Conservation (phyloP, 2,329 filamentous ascomycete genomes). For the Orbilia blumenaviensis region DNA sequence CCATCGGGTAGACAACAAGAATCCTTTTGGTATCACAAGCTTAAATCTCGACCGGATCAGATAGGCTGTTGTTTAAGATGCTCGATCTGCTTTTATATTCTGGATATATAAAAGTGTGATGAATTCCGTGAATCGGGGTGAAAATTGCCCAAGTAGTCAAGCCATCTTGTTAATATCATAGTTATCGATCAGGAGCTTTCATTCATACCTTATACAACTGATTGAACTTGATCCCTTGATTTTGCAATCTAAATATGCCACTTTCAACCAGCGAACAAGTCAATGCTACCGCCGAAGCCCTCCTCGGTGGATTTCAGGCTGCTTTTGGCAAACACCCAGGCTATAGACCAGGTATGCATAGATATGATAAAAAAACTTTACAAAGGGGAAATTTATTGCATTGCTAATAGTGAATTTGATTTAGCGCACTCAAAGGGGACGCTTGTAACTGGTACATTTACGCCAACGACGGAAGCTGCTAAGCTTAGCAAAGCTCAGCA, state of each 20-base stretch:
- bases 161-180: not conserved
- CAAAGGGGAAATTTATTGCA: no score
- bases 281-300: slow-evolving; percentile 60
- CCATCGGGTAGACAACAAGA: slow-evolving; percentile 1
- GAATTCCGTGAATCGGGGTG: not conserved
- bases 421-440: slow-evolving; percentile 67
- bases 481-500: slow-evolving; percentile 65
- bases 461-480: slow-evolving; percentile 63
- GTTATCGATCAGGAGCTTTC: not conserved
- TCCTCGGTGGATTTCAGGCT: slow-evolving; percentile 61
- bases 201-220: not conserved
- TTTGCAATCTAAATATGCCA: slow-evolving; percentile 61
- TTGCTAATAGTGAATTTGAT: not conserved
- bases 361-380: no score
- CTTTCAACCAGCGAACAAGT: slow-evolving; percentile 62
- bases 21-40: not conserved
- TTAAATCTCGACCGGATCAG: slow-evolving; percentile 6
- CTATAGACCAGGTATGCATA: slow-evolving; percentile 61
- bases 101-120: slow-evolving; percentile 1
- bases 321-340: slow-evolving; percentile 62
- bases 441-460: slow-evolving; percentile 67
- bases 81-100: not conserved
- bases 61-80: slow-evolving; percentile 4
- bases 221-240: not conserved
- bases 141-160: not conserved